A percentile compares a stretch with the other conserved stretches of the same genome.
phyloP scores from a whole-genome alignment of 2,329 filamentous ascomycete genomes.

The Colletotrichum lindemuthianum region DNA sequence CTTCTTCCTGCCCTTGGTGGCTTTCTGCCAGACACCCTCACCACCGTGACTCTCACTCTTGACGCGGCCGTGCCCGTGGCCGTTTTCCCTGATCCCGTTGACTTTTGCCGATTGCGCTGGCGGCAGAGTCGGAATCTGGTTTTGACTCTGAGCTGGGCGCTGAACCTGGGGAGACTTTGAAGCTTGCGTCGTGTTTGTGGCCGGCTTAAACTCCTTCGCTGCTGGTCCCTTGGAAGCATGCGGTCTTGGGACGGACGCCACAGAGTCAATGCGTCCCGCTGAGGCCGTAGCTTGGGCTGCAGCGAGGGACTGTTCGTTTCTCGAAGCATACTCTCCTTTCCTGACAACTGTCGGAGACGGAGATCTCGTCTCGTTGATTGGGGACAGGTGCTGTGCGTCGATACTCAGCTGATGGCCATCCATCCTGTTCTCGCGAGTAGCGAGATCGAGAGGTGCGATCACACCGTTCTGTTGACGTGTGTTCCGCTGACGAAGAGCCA shows the following conservation, averaged over 20 bases:
- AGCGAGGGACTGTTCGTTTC: slow-evolving; percentile 26
- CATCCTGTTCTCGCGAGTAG: slow-evolving; percentile 56
- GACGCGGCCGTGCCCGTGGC: slow-evolving; percentile 64
- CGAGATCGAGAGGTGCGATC: slow-evolving; percentile 67
- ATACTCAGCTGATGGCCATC: slow-evolving; percentile 44
- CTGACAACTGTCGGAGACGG: slow-evolving; percentile 73
- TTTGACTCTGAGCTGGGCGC: slow-evolving; percentile 39
- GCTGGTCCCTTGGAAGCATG: too few species aligned
- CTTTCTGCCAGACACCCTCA: slow-evolving; percentile 68
- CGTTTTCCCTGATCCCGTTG: slow-evolving; percentile 59
- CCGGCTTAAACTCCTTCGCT: background rate
- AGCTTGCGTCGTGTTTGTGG: slow-evolving; percentile 35
- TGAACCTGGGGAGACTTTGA: slow-evolving; percentile 25
- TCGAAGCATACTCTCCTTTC: slow-evolving; percentile 44
- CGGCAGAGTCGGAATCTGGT: slow-evolving; percentile 37
- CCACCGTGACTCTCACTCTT: slow-evolving; percentile 63
- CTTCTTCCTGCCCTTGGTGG: slow-evolving; percentile 64
- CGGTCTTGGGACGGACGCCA: slow-evolving; percentile 1
- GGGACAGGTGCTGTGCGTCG: slow-evolving; percentile 70
- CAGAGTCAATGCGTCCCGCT: slow-evolving; percentile 19
- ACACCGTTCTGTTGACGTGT: slow-evolving; percentile 57
- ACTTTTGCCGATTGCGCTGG: slow-evolving; percentile 44
- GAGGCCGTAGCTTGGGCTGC: slow-evolving; percentile 28
- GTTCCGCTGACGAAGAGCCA: slow-evolving; percentile 49
- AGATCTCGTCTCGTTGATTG: slow-evolving; percentile 78